Percentiles rank a stretch among this genome's conserved stretches.
phyloP scores from a whole-genome alignment of 1,139 yeast species.

The Hansenula lynferdii region DNA sequence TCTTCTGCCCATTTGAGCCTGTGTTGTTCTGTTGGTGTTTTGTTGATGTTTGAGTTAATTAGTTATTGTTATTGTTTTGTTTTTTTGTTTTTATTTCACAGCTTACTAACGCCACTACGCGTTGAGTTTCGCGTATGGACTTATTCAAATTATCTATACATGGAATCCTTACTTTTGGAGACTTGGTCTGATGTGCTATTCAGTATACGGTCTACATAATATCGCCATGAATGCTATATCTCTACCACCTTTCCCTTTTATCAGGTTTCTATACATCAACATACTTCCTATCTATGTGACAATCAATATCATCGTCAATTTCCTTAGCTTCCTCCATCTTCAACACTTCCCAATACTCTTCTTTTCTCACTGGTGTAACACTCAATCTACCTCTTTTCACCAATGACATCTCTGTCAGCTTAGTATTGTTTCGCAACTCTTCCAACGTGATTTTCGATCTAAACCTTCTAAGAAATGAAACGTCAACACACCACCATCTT shows the following conservation, averaged over 20 bases:
- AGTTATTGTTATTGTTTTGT: background rate
- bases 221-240: too few relatives aligned
- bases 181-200: too few relatives aligned
- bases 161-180: too few relatives aligned
- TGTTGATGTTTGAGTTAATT: background rate
- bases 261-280: too few relatives aligned
- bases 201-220: too few relatives aligned
- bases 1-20: slow-evolving; percentile 14
- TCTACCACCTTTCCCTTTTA: too few relatives aligned
- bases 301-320: slow-evolving; percentile 28
- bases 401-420: slow-evolving; percentile 36
- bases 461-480: slow-evolving; percentile 36
- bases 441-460: slow-evolving; percentile 34
- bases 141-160: too few relatives aligned
- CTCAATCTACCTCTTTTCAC: slow-evolving; percentile 44
- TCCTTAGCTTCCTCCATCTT: slow-evolving; percentile 26
- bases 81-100: background rate
- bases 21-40: background rate
- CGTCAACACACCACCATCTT: slow-evolving; percentile 52
- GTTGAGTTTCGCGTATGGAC: background rate
- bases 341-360: slow-evolving; percentile 36
- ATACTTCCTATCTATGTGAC: slow-evolving; percentile 21
- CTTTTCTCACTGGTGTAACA: slow-evolving; percentile 39
- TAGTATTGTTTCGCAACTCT: slow-evolving; percentile 28
- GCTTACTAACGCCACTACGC: background rate